Evolutionary conservation across 192 early-diverging fungal genomes (phyloP).

Genomic region (Coemansia sp.): DNA sequence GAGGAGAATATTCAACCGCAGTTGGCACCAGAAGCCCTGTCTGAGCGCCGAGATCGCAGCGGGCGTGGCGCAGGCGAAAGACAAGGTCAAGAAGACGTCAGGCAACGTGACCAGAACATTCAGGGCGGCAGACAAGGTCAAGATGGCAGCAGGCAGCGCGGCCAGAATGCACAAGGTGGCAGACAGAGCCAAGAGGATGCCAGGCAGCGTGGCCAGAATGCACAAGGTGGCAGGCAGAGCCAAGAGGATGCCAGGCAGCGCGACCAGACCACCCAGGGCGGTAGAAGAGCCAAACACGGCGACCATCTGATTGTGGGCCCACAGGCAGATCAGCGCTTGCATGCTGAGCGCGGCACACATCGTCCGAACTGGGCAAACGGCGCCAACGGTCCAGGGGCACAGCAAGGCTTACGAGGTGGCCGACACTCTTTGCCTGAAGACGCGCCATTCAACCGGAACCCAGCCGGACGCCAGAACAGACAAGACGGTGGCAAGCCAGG

Average conservation of each 20-base stretch:
- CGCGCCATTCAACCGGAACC: background rate
- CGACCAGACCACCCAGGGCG: background rate
- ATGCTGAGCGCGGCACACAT: slow-evolving; percentile 10
- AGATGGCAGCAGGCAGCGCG: background rate
- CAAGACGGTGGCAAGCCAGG: slow-evolving; percentile 3
- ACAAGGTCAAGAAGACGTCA: slow-evolving; percentile 9
- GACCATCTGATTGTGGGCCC: background rate
- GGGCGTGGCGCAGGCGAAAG: slow-evolving; percentile 12
- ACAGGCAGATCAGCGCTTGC: slow-evolving; percentile 3
- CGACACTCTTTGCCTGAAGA: slow-evolving; percentile 1
- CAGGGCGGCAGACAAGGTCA: background rate
- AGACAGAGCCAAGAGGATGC: slow-evolving; percentile 3
- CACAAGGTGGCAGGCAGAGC: background rate
- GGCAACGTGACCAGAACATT: background rate
- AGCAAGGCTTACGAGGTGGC: background rate
- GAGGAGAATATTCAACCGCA: slow-evolving; percentile 10
- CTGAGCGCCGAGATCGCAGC: slow-evolving; percentile 6
- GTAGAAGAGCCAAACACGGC: background rate
- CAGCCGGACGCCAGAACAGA: slow-evolving; percentile 19
- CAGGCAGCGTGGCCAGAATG: background rate
- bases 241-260: background rate
- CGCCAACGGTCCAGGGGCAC: slow-evolving; percentile 1
- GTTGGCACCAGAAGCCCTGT: background rate
- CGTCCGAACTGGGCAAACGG: slow-evolving; percentile 16
- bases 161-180: slow-evolving; percentile 7